Conservation (phyloP, 805 yeast genomes). For the Suhomyces faveliae region DNA sequence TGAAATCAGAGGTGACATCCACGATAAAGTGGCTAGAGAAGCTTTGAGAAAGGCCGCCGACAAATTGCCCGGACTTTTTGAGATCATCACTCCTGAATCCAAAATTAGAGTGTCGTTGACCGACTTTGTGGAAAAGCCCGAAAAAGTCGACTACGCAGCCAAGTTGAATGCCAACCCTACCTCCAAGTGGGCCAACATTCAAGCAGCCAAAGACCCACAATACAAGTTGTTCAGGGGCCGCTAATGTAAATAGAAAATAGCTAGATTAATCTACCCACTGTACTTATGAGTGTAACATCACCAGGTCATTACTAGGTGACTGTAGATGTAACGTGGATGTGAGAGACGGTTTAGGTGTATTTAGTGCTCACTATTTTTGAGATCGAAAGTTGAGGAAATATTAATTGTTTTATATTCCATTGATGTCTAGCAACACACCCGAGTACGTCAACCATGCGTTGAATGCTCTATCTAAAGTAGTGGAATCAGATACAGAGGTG, state of each 20-base stretch:
- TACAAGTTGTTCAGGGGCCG: conserved; percentile 65
- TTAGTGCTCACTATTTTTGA: not conserved
- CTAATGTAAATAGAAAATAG: conserved; percentile 23
- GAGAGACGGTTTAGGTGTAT: no score
- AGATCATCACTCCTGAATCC: conserved; percentile 66
- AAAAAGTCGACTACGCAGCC: conserved; percentile 52
- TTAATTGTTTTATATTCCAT: no score
- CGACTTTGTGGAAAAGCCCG: conserved; percentile 48
- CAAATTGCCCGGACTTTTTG: conserved; percentile 90
- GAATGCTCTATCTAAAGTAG: conserved; percentile 26
- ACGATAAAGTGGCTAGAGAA: conserved; percentile 86
- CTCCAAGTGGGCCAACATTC: conserved; percentile 56
- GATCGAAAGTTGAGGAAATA: not conserved
- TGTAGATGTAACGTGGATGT: not conserved
- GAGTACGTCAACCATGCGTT: conserved; percentile 30
- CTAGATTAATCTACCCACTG: not conserved
- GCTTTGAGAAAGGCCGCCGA: conserved; percentile 87
- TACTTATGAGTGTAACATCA: not conserved
- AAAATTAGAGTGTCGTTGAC: conserved; percentile 72
- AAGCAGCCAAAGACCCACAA: conserved; percentile 48
- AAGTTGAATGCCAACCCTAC: conserved; percentile 60
- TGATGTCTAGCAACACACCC: conserved; percentile 30
- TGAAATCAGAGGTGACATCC: conserved; percentile 79
- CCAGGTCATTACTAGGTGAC: not conserved
- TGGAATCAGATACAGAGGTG: conserved; percentile 42